A percentile compares a stretch with the other conserved stretches of the same genome.
Conservation (phyloP, 2,329 filamentous ascomycete species). For the Fulvia fulva region DNA sequence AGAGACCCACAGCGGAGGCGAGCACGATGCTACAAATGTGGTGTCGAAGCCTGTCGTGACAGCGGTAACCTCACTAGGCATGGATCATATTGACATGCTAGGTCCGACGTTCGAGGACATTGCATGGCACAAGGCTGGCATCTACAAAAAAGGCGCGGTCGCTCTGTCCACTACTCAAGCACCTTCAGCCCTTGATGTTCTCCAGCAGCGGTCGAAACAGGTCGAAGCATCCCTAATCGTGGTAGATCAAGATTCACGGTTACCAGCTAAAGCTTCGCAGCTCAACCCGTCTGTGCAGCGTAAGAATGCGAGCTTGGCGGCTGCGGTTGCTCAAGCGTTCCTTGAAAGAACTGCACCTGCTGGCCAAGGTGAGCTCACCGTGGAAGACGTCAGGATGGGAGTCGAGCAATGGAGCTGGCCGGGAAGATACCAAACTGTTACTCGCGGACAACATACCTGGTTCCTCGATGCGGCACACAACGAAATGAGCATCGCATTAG, state of each 20-base stretch:
- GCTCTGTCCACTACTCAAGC: slow-evolving; percentile 54
- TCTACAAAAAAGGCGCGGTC: slow-evolving; percentile 64
- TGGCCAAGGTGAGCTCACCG: slow-evolving; percentile 1
- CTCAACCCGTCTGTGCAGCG: slow-evolving; percentile 59
- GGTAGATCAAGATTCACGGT: slow-evolving; percentile 47
- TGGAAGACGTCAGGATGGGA: slow-evolving; percentile 16
- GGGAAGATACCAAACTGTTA: slow-evolving; percentile 23
- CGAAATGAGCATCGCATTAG: slow-evolving; percentile 37
- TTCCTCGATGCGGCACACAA: slow-evolving; percentile 45
- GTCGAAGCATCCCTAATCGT: slow-evolving; percentile 45
- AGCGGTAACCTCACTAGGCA: slow-evolving; percentile 74
- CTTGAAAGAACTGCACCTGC: slow-evolving; percentile 4
- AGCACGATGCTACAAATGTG: slow-evolving; percentile 88
- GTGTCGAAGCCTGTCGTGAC: slow-evolving; percentile 64
- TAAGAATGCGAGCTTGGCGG: slow-evolving; percentile 57
- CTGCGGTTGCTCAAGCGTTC: slow-evolving; percentile 36
- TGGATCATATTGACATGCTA: slow-evolving; percentile 77
- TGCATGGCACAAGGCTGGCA: slow-evolving; percentile 85
- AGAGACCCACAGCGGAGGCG: slow-evolving; percentile 88
- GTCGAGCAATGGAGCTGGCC: slow-evolving; percentile 23
- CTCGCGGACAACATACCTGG: slow-evolving; percentile 28
- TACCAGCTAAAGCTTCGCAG: slow-evolving; percentile 49
- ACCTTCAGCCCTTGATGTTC: slow-evolving; percentile 36
- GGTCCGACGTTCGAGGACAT: slow-evolving; percentile 75
- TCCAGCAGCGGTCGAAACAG: slow-evolving; percentile 49